Evolutionary conservation across 768 basidiomycete genomes (phyloP), one percentile per base, ranked within the genome.

Genomic region (Suillus americanus): DNA sequence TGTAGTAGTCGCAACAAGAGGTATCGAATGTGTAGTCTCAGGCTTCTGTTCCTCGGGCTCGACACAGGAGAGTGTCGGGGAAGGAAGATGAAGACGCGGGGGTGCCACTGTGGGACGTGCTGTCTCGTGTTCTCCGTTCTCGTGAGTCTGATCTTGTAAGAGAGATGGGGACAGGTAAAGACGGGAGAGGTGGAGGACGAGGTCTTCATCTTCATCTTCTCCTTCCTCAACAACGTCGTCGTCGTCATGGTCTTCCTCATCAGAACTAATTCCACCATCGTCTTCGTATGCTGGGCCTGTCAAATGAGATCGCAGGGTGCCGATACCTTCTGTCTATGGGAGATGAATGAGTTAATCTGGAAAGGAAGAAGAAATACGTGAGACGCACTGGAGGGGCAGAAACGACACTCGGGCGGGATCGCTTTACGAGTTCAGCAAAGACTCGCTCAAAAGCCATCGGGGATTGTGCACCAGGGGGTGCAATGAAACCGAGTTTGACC

Each of bases 241-340:
- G n/a, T 78, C 73, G 53, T 69, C 80, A 18, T 78, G 78, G 38
- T 83, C 83, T 16, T 79, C 79, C 5, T 77, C 80, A 46, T 85
- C 84, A 0, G 82, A 83, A 35, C 87, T 89, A 12, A 92, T 78
- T 5, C 89, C 86, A n/a, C 86, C 93, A 69, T 94, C 94, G 70
- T 95, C 94, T 72, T 89, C 84, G 67, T 85, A 86, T 28, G 80
- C 83, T 3, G 85, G 85, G 8, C 81, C 82, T 5, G 66, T 72
- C 23, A 85, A 79, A 72, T 86, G 79, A 3, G 88, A 89, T 35
- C 90, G 89, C 30, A 92, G 79, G 3, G 94, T 95, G 60, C 94
- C 94, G 35, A 95, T 87, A 30, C 94, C 91, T 76, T 92, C 88
- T 12, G 92, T 94, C 93, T 95, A 38, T 54, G 5, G 54, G 40